Conservation (phyloP, 306 rosid species). For the Datisca glomerata region DNA sequence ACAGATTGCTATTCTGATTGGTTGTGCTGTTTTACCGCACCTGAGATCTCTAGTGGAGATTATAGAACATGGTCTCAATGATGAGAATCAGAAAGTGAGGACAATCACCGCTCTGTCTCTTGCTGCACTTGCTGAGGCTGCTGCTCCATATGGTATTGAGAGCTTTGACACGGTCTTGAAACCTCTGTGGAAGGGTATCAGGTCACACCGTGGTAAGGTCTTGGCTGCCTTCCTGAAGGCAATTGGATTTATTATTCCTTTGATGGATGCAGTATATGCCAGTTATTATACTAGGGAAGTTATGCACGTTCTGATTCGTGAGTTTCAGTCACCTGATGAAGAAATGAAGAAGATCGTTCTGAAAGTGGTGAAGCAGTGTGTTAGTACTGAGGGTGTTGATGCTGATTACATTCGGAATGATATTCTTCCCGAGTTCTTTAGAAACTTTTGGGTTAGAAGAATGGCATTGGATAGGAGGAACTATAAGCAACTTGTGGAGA, state of each 20-base stretch:
- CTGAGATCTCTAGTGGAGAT: conserved; percentile 85
- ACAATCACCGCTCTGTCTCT: conserved; percentile 89
- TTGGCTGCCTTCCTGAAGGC: conserved; percentile 92
- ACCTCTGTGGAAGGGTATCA: conserved; percentile 93
- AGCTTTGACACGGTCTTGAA: conserved; percentile 92
- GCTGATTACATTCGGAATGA: conserved; percentile 70
- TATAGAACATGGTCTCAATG: conserved; percentile 80
- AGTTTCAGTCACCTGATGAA: conserved; percentile 97
- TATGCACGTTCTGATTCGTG: conserved; percentile 80
- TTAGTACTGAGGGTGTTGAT: conserved; percentile 92
- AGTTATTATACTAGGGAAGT: conserved; percentile 92
- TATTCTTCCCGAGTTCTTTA: conserved; percentile 80
- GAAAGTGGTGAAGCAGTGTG: conserved; percentile 96
- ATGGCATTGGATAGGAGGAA: conserved; percentile 96
- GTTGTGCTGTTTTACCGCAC: conserved; percentile 88
- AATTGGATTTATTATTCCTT: conserved; percentile 84
- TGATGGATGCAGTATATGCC: conserved; percentile 92
- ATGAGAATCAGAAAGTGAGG: conserved; percentile 94
- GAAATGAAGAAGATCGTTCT: conserved; percentile 96
- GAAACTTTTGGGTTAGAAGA: conserved; percentile 93
- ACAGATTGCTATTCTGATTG: conserved; percentile 96
- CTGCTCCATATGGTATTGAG: conserved; percentile 95
- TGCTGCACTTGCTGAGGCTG: conserved; percentile 96
- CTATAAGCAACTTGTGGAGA: conserved; percentile 87
- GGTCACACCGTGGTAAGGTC: conserved; percentile 94